Percentiles rank a stretch among this genome's conserved stretches.
Evolutionary conservation across 2,329 filamentous ascomycete genomes (phyloP).

Genomic region (Biscogniauxia marginata): DNA sequence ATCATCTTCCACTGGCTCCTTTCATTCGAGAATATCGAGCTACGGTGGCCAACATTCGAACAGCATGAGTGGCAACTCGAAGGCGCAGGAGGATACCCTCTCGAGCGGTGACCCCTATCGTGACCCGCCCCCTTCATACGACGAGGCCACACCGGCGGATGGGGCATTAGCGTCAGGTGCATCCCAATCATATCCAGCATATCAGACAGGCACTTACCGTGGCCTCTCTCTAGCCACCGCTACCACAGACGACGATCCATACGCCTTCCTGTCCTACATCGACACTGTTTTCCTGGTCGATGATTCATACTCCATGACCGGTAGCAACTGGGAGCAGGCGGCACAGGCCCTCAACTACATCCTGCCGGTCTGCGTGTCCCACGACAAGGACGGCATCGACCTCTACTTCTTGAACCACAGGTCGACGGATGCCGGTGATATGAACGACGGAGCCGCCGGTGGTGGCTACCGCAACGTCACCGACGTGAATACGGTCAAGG

Average conservation of each 20-base stretch:
- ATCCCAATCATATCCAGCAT: not conserved
- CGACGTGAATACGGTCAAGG: constrained; percentile 54
- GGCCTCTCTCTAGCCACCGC: not conserved
- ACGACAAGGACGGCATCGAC: constrained; percentile 84
- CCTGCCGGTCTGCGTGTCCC: constrained; percentile 74
- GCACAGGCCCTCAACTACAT: constrained; percentile 68
- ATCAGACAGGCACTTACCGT: not conserved
- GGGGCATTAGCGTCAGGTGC: constrained; percentile 3
- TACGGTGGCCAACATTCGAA: constrained; percentile 1
- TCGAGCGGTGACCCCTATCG: constrained; percentile 9
- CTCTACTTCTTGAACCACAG: constrained; percentile 84
- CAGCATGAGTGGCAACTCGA: not conserved
- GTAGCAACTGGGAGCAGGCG: constrained; percentile 74
- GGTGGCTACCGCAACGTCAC: constrained; percentile 66
- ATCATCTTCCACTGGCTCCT: not conserved
- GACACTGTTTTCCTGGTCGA: constrained; percentile 92
- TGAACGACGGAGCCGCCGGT: constrained; percentile 35
- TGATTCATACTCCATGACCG: constrained; percentile 85
- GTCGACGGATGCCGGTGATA: constrained; percentile 37
- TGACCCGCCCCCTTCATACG: constrained; percentile 23
- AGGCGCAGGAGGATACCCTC: not conserved
- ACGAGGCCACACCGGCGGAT: not conserved
- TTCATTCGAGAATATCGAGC: not conserved
- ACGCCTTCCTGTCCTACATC: constrained; percentile 71
- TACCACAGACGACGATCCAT: constrained; percentile 19